Evolutionary conservation across 78 protist genomes (phyloP).

Genomic region (Emiliania huxleyi): DNA sequence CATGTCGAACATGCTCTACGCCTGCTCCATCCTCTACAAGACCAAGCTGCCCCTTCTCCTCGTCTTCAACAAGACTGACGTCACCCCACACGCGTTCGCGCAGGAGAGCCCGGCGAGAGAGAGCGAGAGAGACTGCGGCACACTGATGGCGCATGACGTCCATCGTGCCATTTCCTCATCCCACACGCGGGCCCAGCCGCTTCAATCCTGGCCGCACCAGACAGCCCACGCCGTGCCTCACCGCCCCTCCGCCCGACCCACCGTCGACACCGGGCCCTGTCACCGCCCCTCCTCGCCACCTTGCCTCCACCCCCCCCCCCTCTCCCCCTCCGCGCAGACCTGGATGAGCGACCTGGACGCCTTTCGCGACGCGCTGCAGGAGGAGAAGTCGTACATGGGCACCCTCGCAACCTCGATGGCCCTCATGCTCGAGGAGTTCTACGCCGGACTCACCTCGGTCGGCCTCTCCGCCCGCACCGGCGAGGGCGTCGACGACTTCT

Average conservation of each 20-base stretch:
- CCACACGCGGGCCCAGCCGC: no score
- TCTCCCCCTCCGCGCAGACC: conserved; percentile 44
- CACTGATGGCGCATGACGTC: no score
- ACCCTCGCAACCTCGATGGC: conserved; percentile 75
- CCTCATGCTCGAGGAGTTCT: conserved; percentile 89
- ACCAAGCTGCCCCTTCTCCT: conserved; percentile 86
- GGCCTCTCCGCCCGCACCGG: background rate
- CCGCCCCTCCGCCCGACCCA: no score
- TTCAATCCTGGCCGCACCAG: no score
- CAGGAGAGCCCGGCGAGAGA: conserved; percentile 32
- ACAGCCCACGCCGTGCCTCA: no score
- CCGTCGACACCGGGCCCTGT: no score
- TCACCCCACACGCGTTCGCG: conserved; percentile 60
- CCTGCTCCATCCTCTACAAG: conserved; percentile 87
- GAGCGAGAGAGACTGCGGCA: no score
- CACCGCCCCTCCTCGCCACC: no score
- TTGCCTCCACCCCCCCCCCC: no score
- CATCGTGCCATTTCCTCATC: no score
- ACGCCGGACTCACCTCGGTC: background rate
- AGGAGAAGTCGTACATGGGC: conserved; percentile 62
- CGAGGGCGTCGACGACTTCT: background rate
- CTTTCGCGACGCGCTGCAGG: conserved; percentile 26
- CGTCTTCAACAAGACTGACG: conserved; percentile 91
- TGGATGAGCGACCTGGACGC: background rate
- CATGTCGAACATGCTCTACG: conserved; percentile 97